A percentile compares a stretch with the other conserved stretches of the same genome.
Conservation (phyloP, 2,329 filamentous ascomycete species). For the Metarhizium rileyi region DNA sequence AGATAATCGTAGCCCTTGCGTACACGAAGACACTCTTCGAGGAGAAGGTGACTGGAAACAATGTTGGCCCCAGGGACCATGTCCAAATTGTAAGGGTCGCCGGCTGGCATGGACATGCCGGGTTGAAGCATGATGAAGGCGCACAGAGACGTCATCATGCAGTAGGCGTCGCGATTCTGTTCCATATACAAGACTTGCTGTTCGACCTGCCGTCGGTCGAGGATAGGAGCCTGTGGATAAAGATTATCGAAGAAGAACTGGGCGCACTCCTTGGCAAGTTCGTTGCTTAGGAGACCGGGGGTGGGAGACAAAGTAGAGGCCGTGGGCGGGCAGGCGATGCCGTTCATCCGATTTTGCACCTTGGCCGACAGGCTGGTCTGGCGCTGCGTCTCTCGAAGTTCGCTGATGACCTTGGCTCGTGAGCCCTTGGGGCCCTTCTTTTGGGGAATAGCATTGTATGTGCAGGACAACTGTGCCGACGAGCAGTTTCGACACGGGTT, state of each 20-base stretch:
- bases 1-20: slow-evolving; percentile 53
- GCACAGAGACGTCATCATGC: slow-evolving; percentile 52
- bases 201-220: slow-evolving; percentile 49
- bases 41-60: slow-evolving; percentile 53
- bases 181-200: slow-evolving; percentile 51
- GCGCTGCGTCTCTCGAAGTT: slow-evolving; percentile 58
- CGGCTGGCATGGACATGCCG: slow-evolving; percentile 50
- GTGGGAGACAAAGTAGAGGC: slow-evolving; percentile 42
- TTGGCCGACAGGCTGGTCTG: slow-evolving; percentile 54
- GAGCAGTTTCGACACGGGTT: slow-evolving; percentile 64
- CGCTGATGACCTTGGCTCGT: slow-evolving; percentile 65
- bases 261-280: slow-evolving; percentile 56
- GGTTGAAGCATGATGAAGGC: slow-evolving; percentile 62
- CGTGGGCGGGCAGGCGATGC: slow-evolving; percentile 38
- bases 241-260: slow-evolving; percentile 61
- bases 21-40: slow-evolving; percentile 58
- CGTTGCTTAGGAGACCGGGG: slow-evolving; percentile 48
- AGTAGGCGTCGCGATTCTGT: slow-evolving; percentile 53
- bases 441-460: slow-evolving; percentile 65
- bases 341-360: slow-evolving; percentile 50
- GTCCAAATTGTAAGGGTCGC: slow-evolving; percentile 46
- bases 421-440: slow-evolving; percentile 71
- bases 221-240: slow-evolving; percentile 53
- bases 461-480: slow-evolving; percentile 57
- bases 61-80: slow-evolving; percentile 50